Conservation (phyloP, 2,329 filamentous ascomycete species). For the Apiospora pterosperma region DNA sequence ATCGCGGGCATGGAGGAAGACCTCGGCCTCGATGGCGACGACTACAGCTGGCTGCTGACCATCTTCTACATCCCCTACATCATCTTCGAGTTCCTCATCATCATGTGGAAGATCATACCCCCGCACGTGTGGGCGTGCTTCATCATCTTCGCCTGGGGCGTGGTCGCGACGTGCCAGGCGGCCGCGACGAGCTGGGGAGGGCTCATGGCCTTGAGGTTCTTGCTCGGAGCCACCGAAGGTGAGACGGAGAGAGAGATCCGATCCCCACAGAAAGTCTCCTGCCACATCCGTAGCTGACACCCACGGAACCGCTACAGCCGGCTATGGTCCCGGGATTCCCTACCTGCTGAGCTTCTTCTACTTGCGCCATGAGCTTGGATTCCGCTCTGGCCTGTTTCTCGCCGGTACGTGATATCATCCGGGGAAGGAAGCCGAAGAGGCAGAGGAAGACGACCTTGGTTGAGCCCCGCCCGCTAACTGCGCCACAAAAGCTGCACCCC, state of each 20-base stretch:
- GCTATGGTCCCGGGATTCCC: slow-evolving; percentile 28
- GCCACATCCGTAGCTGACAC: background rate
- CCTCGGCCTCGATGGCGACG: background rate
- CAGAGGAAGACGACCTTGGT: background rate
- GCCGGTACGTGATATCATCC: slow-evolving; percentile 13
- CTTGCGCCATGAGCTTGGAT: slow-evolving; percentile 40
- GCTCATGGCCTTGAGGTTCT: slow-evolving; percentile 27
- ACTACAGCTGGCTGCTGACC: slow-evolving; percentile 35
- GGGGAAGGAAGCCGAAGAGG: background rate
- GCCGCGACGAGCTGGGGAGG: slow-evolving; percentile 27
- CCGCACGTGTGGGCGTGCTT: slow-evolving; percentile 25
- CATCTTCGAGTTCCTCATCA: slow-evolving; percentile 37
- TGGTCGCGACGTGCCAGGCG: slow-evolving; percentile 27
- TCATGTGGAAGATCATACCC: slow-evolving; percentile 39
- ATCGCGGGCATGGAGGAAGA: slow-evolving; percentile 5
- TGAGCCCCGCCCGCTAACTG: background rate
- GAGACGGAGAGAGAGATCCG: background rate
- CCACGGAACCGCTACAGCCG: slow-evolving; percentile 11
- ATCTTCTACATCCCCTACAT: slow-evolving; percentile 44
- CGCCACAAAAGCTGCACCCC: slow-evolving; percentile 42
- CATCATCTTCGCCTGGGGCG: slow-evolving; percentile 18
- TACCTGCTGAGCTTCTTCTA: slow-evolving; percentile 34
- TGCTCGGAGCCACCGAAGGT: slow-evolving; percentile 27
- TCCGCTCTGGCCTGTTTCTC: slow-evolving; percentile 31
- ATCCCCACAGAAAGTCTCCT: background rate